Evolutionary conservation across 1,284 basidiomycete species (phyloP).

Genomic region (Marasmius fiardii): DNA sequence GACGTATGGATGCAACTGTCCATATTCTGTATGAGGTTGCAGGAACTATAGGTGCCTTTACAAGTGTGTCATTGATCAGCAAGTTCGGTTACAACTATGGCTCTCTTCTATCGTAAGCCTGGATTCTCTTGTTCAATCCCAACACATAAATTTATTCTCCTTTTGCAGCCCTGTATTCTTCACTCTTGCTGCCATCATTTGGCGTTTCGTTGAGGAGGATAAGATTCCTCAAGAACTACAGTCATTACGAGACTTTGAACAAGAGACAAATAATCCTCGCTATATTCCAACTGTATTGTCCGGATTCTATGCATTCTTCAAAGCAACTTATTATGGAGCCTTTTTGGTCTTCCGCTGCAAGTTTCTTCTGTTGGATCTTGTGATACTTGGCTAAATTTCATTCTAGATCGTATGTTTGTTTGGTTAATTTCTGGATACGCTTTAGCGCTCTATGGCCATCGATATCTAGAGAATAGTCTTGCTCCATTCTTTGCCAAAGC

Average conservation of each 20-base stretch:
- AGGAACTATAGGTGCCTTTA: conserved; percentile 26
- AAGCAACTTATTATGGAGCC: conserved; percentile 17
- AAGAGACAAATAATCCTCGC: neutral
- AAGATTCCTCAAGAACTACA: neutral
- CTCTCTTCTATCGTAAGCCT: conserved; percentile 23
- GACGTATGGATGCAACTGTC: neutral
- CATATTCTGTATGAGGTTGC: conserved; percentile 30
- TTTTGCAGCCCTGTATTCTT: conserved; percentile 11
- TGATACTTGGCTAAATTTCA: conserved; percentile 14
- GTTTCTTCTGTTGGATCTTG: conserved; percentile 5
- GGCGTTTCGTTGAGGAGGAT: neutral
- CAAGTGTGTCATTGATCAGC: conserved; percentile 26
- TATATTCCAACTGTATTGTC: neutral
- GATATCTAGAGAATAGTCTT: conserved; percentile 27
- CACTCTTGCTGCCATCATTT: neutral
- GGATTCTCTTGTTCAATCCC: neutral
- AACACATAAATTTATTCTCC: conserved; percentile 9
- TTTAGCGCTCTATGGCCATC: conserved; percentile 27
- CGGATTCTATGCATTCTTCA: conserved; percentile 15
- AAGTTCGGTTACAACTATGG: conserved; percentile 31
- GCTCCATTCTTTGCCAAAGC: conserved; percentile 27
- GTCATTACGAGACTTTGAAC: neutral
- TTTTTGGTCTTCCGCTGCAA: conserved; percentile 14
- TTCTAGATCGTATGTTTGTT: conserved; percentile 24
- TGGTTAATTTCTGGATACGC: conserved; percentile 12